Conservation (phyloP, 306 rosid genomes). For the Castanopsis chinensis region DNA sequence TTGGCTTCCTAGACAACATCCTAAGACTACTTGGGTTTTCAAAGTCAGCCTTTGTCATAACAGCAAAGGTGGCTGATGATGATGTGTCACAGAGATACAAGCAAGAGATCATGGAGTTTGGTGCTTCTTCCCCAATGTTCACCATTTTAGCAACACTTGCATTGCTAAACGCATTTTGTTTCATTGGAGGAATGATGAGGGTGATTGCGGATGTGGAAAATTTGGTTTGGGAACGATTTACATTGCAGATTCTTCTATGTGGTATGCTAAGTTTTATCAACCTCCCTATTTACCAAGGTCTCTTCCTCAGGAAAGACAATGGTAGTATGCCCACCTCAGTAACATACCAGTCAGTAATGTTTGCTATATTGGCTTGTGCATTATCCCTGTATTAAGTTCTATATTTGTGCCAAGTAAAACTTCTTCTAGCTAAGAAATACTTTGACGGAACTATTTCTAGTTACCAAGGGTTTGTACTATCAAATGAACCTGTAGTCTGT, state of each 20-base stretch:
- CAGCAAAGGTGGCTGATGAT: not conserved
- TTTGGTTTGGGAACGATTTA: not conserved
- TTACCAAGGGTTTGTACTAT: not conserved
- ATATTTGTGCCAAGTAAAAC: not conserved
- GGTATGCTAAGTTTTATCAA: not conserved
- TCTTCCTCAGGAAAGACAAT: not conserved
- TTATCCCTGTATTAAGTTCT: not conserved
- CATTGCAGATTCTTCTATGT: not conserved
- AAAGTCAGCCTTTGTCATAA: not conserved
- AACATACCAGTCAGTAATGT: not conserved
- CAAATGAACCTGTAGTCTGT: not conserved
- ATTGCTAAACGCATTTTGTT: not conserved
- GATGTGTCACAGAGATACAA: not conserved
- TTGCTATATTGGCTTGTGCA: not conserved
- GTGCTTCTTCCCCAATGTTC: not conserved
- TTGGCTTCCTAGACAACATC: not conserved
- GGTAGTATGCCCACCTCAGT: not conserved
- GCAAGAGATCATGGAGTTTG: not conserved
- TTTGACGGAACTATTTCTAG: not conserved
- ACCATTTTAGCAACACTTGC: not conserved
- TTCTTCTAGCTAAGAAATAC: not conserved
- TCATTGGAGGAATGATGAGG: not conserved
- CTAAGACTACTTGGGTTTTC: not conserved
- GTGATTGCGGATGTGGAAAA: not conserved
- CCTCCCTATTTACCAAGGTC: not conserved